Base-by-base conservation (phyloP, 192 early-diverging fungal genomes). In the Jimgerdemannia flammicorona region DNA sequence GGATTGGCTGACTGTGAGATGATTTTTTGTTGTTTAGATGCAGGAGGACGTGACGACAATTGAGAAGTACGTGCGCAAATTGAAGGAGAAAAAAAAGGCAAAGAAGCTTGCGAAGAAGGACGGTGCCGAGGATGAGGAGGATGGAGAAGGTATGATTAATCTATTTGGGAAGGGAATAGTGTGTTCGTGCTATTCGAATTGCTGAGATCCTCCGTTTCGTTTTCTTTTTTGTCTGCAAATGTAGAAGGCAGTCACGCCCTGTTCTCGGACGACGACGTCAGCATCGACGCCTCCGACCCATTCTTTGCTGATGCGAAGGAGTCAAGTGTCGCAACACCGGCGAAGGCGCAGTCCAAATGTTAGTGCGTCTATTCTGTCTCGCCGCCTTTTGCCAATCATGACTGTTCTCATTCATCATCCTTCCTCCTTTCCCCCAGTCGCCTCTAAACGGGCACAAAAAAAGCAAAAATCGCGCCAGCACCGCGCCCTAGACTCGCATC, bases 41-140 rank as follows among this genome's bases (percentile, higher is more conserved):
- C 74, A 71, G 9, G 86, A 92, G 74, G 87, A 95, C 65, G 96
- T 97, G 77, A 97, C 91, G 0, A 91, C 95, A 2, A 94, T 98
- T 73, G 93, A 96, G 67, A 75, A 84, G 64, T 94, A 95, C 78
- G 83, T 89, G 59, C 89, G 97, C 44, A 91, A 96, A 74, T 88
- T 91, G 77, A 90, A 91, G 78, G 96, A 98, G 77, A 93, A 93
- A 78, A 86, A 87, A 75, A 84, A 89, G 73, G 83, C 81, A 44
- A 84, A 84, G 70, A 92, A 91, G 84, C 85, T 81, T 4, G 73
- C 76, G 4, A 84, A 87, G n/a, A 81, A 74, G 66, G 71, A 72
- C 44, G 79, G 64, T 17, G 75, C 72, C 3, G 67, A 14, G 18
- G 9, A 68, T 14, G 79, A 81, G 4, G 75, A 80, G 18, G 69